Evolutionary conservation across 768 basidiomycete genomes (phyloP), one percentile per base, ranked within the genome.

Genomic region (Leccinum rimulosum): DNA sequence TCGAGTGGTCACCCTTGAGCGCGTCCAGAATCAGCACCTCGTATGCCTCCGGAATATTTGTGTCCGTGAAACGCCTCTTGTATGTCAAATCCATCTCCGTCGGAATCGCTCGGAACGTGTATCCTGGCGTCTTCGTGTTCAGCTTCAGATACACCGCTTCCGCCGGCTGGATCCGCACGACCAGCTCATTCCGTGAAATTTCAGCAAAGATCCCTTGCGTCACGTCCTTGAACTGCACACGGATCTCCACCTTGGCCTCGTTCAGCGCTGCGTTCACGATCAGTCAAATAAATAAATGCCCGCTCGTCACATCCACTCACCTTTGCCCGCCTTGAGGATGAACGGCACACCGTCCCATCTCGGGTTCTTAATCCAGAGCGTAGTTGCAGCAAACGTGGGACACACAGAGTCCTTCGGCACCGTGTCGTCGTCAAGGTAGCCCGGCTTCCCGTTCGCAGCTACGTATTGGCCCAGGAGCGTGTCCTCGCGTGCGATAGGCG

Each of bases 341-440:
- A 98, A 99, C 0, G 96, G 97, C 6, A 99, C 96, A 58, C 96
- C 96, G 73, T 98, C 96, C 96, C 96, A 99, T 61, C 97, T 81
- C 1, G 93, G 94, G 73, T 94, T 97, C 77, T 97, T 82, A 73
- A 99, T 93, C 85, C 86, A 90, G 25, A 98, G 80, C 12, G 89
- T 90, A 52, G 87, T 86, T 7, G 93, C 93, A 51, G 96, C 95
- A 68, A 87, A 99, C 5, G 96, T 99, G 7, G 97, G 96, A 77
- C 95, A 97, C 47, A 85, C 83, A 25, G 95, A 98, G 70, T 85
- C 84, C 71, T 84, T 93, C 38, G 96, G 96, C 27, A 98, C 96
- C 2, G 93, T 98, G 30, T 89, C 85, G 72, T 99, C 96, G 63
- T 99, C 96, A 59, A 97, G 86, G 74, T 99, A 98, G n/a, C 96